Evolutionary conservation across 345 rosid species (phyloP), one percentile per base, ranked within the genome.

Genomic region (Geranium rotundifolium): DNA sequence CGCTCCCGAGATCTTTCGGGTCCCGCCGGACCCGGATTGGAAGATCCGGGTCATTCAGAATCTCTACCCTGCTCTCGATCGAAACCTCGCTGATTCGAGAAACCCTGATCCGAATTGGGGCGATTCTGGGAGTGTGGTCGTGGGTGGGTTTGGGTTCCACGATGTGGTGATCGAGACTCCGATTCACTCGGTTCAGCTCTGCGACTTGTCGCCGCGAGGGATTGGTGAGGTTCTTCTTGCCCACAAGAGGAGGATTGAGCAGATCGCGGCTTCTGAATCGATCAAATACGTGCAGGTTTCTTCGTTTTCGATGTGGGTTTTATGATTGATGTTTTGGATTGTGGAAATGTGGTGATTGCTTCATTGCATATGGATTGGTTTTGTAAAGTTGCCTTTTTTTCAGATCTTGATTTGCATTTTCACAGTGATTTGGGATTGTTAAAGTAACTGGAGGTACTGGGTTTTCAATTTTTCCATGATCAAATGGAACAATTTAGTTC

Each of bases 131-230:
- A 72, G 46, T 49, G 63, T 69, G 68, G 74, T 57, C 29, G 17
- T 83, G 34, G 57, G 12, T 54, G 91, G 97, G 50, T 78, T 86
- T 56, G 97, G 97, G 50, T 86, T 85, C 62, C 99, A 92, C 50
- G 93, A 92, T 65, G 97, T 89, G 63, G 88, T 92, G 76, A 82
- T 89, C 54, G 96, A 93, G 76, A 58, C 83, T 5, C 95, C 97
- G 10, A 46, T 80, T 72, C 97, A 93, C 72, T 84, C 86, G 17
- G 79, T 83, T 56, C 80, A 79, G 69, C 64, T 90, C 37, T 62
- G 73, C 41, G 89, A 90, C 67, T 59, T 88, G 73, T 73, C 74
- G 23, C 69, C 77, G n/a, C 72, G 68, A 7, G 86, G 80, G 77
- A 75, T 83, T 57, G 81, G 95, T 7, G 81, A 83, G 46, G 86